Conservation (phyloP, 306 rosid genomes). For the Mimosa pudica region DNA sequence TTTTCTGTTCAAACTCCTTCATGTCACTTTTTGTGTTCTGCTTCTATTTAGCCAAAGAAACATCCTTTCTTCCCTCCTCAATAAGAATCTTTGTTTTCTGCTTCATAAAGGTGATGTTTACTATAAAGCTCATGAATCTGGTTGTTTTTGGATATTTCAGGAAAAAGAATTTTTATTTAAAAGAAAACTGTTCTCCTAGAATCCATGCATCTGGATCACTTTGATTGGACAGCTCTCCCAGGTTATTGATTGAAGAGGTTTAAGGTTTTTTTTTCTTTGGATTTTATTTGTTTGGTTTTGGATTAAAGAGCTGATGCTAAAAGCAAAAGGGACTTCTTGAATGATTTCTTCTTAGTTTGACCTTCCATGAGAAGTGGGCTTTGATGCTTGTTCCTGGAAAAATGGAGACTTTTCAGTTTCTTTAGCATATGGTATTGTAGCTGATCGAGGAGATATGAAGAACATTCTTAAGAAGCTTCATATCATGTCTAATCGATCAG, state of each 20-base stretch:
- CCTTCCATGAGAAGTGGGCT: slow-evolving; percentile 38
- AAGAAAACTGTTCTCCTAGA: slow-evolving; percentile 40
- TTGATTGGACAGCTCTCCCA: slow-evolving; percentile 40
- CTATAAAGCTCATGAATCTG: slow-evolving; percentile 34
- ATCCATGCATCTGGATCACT: slow-evolving; percentile 54
- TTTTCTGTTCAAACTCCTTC: slow-evolving; percentile 40
- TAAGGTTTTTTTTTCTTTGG: slow-evolving; percentile 33
- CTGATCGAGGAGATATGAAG: slow-evolving; percentile 67
- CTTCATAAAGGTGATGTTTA: slow-evolving; percentile 44
- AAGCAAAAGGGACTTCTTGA: slow-evolving; percentile 37
- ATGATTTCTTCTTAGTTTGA: slow-evolving; percentile 38
- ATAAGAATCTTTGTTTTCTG: slow-evolving; percentile 36
- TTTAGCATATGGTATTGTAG: slow-evolving; percentile 49
- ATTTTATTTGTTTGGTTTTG: slow-evolving; percentile 45
- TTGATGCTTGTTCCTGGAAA: slow-evolving; percentile 76
- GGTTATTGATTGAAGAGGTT: slow-evolving; percentile 41
- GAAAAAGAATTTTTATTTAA: background rate
- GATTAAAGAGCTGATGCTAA: slow-evolving; percentile 36
- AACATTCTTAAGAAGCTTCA: slow-evolving; percentile 93
- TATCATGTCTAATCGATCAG: slow-evolving; percentile 79
- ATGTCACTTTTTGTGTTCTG: slow-evolving; percentile 40
- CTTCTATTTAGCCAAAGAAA: slow-evolving; percentile 36
- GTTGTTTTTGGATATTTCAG: slow-evolving; percentile 35
- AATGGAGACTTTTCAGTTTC: slow-evolving; percentile 68
- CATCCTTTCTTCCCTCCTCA: slow-evolving; percentile 46